Evolutionary conservation across 2,329 filamentous ascomycete genomes (phyloP), one percentile per base, ranked within the genome.

Genomic region (Aspergillus intermedius): DNA sequence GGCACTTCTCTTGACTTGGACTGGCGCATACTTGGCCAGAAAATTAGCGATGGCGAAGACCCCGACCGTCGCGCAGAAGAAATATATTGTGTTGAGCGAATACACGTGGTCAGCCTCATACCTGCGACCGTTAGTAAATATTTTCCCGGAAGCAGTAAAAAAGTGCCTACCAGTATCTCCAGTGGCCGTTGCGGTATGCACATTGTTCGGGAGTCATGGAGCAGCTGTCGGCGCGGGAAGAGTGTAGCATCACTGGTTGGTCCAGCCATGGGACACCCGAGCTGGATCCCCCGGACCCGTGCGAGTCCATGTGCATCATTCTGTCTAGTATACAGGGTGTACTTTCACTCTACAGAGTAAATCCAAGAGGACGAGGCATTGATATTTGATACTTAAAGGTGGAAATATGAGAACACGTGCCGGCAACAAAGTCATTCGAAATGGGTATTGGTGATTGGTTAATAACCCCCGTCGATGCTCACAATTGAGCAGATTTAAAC

Each of bases 21-120:
- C 46, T 0, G 69, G 66, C 2, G 66, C 58, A 35, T 70, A 51
- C 34, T 46, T 49, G 10, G 55, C 50, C 28, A 71, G 49, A 13
- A 73, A 55, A 43, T 71, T 62, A 3, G 64, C 61, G 15, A 80
- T 59, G 21, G 71, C 60, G 52, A 78, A 81, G 10, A 79, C 49
- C 1, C 69, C 66, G 46, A 81, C 75, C n/a, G 65, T 60, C 0
- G 68, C 66, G 54, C 77, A 65, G 60, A 80, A 75, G 53, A 81
- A 77, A 41, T 76, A 78, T 3, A 80, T 63, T 0, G 78, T 80
- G 5, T 71, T 70, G 3, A 80, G 60, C 0, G 73, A 75, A 53
- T 75, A 82, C 32, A 75, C 71, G 52, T 76, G 72, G 55, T 82
- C 79, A 19, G 78, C 74, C 48, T 77, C 62, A 53, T 79, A 79